Base-by-base conservation (phyloP, 345 rosid species). In the Rhizophora apiculata region DNA sequence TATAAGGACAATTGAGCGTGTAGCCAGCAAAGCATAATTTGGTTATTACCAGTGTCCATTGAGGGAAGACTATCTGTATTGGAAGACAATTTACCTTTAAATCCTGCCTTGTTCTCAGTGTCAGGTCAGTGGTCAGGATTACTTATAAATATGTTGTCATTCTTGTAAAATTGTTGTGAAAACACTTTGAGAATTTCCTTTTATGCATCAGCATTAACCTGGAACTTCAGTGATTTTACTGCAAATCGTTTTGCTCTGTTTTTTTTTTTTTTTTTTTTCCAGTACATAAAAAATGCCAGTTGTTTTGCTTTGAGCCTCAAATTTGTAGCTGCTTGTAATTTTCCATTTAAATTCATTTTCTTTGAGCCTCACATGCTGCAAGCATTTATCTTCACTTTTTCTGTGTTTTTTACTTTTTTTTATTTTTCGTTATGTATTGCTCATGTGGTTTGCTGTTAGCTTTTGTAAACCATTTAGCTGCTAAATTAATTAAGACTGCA, bases 81-180 rank as follows among this genome's bases (percentile, higher is more conserved):
- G 46, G 63, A 63, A 62, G 24, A 68, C 18, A 24, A 58, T 59
- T 49, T 27, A 20, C 8, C 57, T 10, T 24, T 60, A 36, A 72
- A 30, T 22, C 26, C 1, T 32, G 69, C 26, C 57, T 52, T 32
- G 24, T 36, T 39, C 60, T 10, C 49, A 8, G 22, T 22, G 54
- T 32, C 54, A 59, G 71, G 71, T 72, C 56, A 72, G 53, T 60
- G 24, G 55, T 49, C 22, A 20, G 53, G 36, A 58, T 31, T 19
- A 6, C 5, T 58, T 59, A 51, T 57, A 6, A 30, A 22, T 48
- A 30, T 54, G 62, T 54, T 31, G 49, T 43, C 49, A 10, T 20
- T 22, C 21, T 18, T 56, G 48, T 31, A 26, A 18, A 19, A 31
- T 56, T 52, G n/a, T 57, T 56, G 68, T 56, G 30, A 15, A 21